phyloP scores from a whole-genome alignment of 2,329 filamentous ascomycete species.

The Alternaria sp. region DNA sequence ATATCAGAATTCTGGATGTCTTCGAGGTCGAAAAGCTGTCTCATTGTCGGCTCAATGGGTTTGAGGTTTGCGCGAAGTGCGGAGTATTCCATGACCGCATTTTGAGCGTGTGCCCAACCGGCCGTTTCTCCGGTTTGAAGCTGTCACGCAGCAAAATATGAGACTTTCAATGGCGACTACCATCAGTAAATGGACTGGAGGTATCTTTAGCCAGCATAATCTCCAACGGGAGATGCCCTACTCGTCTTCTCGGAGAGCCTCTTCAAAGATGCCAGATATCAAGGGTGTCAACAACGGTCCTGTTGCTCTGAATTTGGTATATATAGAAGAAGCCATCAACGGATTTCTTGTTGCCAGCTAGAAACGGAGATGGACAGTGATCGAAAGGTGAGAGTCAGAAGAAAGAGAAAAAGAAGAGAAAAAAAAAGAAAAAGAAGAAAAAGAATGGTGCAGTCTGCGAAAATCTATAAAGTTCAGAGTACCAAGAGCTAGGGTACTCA shows the following conservation, averaged over 20 bases:
- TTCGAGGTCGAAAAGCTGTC: neutral
- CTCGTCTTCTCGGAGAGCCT: neutral
- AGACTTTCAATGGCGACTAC: neutral
- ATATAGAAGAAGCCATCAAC: neutral
- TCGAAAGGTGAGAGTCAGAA: neutral
- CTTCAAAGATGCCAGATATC: neutral
- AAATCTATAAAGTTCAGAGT: slow-evolving; percentile 2
- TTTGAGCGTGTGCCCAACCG: neutral
- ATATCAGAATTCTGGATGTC: neutral
- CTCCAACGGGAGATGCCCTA: neutral
- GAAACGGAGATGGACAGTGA: neutral
- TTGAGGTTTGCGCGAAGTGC: neutral
- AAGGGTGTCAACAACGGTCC: neutral
- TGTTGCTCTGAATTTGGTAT: neutral
- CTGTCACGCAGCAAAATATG: neutral
- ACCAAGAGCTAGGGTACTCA: neutral
- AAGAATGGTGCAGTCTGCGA: neutral
- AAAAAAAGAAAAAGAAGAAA: no score
- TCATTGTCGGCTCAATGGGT: neutral
- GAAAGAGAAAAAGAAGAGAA: neutral
- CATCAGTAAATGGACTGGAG: neutral
- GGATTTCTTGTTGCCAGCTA: neutral
- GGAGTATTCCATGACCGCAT: neutral
- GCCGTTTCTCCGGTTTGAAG: neutral
- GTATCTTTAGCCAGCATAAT: neutral